Conservation (phyloP, 805 yeast species). For the Danielia oregonensis region DNA sequence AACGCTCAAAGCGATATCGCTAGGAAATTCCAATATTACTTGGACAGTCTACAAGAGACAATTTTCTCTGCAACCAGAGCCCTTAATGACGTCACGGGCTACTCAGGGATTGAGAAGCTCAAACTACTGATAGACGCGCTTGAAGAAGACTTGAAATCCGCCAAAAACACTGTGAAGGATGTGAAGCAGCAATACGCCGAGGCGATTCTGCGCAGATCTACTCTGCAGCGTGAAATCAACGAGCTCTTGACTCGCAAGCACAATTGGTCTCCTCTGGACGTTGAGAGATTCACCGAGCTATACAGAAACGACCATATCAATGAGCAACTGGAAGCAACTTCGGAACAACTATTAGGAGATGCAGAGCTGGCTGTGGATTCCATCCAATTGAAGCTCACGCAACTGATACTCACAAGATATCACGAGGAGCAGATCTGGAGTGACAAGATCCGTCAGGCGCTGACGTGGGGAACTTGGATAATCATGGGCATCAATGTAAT, state of each 20-base stretch:
- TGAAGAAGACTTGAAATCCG: slow-evolving; percentile 49
- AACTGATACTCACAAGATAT: slow-evolving; percentile 79
- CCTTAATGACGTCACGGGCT: slow-evolving; percentile 89
- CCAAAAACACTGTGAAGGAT: slow-evolving; percentile 45
- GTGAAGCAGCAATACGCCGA: slow-evolving; percentile 51
- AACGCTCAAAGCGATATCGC: slow-evolving; percentile 20
- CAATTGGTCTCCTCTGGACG: slow-evolving; percentile 73
- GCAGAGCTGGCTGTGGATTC: slow-evolving; percentile 66
- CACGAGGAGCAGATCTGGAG: slow-evolving; percentile 99
- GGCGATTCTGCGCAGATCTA: slow-evolving; percentile 61
- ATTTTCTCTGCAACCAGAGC: slow-evolving; percentile 60
- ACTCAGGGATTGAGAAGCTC: slow-evolving; percentile 70
- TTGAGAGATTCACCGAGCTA: slow-evolving; percentile 78
- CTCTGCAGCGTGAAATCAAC: slow-evolving; percentile 80
- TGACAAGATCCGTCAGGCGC: slow-evolving; percentile 87
- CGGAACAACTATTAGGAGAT: slow-evolving; percentile 45
- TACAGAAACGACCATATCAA: slow-evolving; percentile 79
- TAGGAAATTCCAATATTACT: slow-evolving; percentile 43
- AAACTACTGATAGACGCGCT: slow-evolving; percentile 54
- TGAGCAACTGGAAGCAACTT: slow-evolving; percentile 53
- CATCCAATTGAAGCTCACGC: slow-evolving; percentile 62
- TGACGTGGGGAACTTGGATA: slow-evolving; percentile 95
- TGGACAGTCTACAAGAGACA: slow-evolving; percentile 55
- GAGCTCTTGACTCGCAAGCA: slow-evolving; percentile 83
- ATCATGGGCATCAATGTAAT: slow-evolving; percentile 83